Base-by-base conservation (phyloP, 2,329 filamentous ascomycete genomes). In the Aaosphaeria pasadenensis region DNA sequence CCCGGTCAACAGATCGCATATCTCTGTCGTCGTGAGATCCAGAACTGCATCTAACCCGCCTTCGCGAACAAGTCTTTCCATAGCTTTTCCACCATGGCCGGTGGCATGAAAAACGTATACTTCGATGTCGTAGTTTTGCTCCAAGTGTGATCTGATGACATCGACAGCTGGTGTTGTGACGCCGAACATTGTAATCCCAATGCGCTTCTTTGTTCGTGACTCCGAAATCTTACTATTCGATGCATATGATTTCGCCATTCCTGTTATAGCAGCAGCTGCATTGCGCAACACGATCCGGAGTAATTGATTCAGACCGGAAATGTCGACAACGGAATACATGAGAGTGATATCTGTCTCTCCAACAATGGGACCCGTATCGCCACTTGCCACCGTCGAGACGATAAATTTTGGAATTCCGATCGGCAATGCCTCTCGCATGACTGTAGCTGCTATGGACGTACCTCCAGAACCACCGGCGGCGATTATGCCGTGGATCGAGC, bases 101-200 rank as follows among this genome's bases (percentile, higher is more conserved):
- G 85, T 88, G 2, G 85, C 85, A 57, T 88, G 85, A 59, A 89
- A 89, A 2, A 88, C 74, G 54, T 82, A 85, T 2, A 79, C 75
- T 54, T 88, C 85, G 43, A 80, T 74, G 9, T 58, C 45, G 42
- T 64, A 62, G 6, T 53, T 59, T 2, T 51, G 52, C 1, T 64
- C 51, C 0, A 88, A 72, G 41, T 78, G 66, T 1, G 64, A 56
- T 0, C 83, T 75, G 1, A 85, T 78, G 1, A 64, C 67, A 42
- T 84, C 79, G 0, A 84, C 85, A 7, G 79, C 81, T 0, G 85
- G 84, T 0, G 85, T 89, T 0, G 86, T 89, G 5, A 89, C 85
- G 2, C 86, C 86, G 59, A 88, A 89, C 86, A 89, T 89, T 2
- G 85, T 87, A 28, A 88, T 78, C 0, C 78, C 86, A 5, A 89